phyloP scores from a whole-genome alignment of 106 monocot genomes.

The Dioscorea zingiberensis region DNA sequence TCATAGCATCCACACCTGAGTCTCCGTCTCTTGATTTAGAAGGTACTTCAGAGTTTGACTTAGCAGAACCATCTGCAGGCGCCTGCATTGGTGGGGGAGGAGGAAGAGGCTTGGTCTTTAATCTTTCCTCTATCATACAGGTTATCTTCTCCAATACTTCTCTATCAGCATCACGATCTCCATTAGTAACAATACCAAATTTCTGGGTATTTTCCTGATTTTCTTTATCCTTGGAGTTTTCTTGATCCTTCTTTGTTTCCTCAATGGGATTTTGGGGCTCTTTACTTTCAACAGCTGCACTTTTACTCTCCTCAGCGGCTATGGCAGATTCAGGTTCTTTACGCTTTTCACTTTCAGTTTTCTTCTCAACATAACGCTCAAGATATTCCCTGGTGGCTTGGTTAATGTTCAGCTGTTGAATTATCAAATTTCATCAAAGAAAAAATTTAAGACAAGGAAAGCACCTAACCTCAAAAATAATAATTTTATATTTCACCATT shows the following conservation, averaged over 20 bases:
- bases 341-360: conserved; percentile 76
- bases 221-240: conserved; percentile 48
- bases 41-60: conserved; percentile 51
- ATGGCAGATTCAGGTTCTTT: conserved; percentile 57
- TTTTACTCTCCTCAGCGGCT: conserved; percentile 23
- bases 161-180: conserved; percentile 71
- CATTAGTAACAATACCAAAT: conserved; percentile 89
- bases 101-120: conserved; percentile 66
- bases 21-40: conserved; percentile 61
- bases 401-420: conserved; percentile 74
- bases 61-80: conserved; percentile 32
- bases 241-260: conserved; percentile 32
- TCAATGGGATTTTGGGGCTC: conserved; percentile 34
- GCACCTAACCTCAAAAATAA: no score
- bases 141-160: conserved; percentile 69
- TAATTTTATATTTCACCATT: no score
- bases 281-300: conserved; percentile 27
- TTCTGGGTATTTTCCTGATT: conserved; percentile 47
- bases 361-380: conserved; percentile 84
- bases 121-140: conserved; percentile 75
- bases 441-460: no score
- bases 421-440: conserved; percentile 2
- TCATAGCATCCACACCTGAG: conserved; percentile 48
- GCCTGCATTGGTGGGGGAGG: conserved; percentile 54
- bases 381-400: conserved; percentile 92